Conservation (phyloP, 179 eudicot genomes). For the Beta corolliflora region DNA sequence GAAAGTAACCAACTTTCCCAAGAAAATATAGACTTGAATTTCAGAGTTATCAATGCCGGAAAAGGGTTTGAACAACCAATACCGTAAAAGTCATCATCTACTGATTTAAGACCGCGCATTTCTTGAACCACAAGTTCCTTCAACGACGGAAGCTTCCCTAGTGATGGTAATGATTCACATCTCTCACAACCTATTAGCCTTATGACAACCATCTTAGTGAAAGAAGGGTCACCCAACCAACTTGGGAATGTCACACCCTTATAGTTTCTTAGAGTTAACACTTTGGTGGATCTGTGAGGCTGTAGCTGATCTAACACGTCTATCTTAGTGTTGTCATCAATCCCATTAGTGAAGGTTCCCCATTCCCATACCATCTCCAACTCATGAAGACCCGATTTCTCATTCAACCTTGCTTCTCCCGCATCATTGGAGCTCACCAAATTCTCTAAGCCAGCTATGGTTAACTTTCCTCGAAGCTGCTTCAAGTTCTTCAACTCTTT, state of each 20-base stretch:
- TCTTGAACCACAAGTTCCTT: conserved; percentile 18
- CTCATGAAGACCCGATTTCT: conserved; percentile 14
- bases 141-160: conserved; percentile 15
- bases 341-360: background rate
- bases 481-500: conserved; percentile 9
- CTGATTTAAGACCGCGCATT: background rate
- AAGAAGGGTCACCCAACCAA: conserved; percentile 20
- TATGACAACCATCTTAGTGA: conserved; percentile 10
- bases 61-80: background rate
- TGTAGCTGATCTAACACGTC: conserved; percentile 9
- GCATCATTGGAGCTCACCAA: conserved; percentile 13
- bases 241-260: conserved; percentile 11
- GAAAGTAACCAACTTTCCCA: conserved; percentile 18
- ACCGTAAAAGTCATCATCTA: conserved; percentile 9
- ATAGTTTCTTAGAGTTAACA: conserved; percentile 3
- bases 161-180: conserved; percentile 17
- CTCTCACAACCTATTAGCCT: conserved; percentile 6
- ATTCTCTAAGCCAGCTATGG: conserved; percentile 12
- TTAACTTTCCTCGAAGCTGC: background rate
- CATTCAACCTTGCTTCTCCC: conserved; percentile 2
- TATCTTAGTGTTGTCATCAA: conserved; percentile 13
- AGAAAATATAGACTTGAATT: conserved; percentile 1
- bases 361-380: conserved; percentile 14
- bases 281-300: conserved; percentile 15
- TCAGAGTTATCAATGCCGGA: conserved; percentile 12